These are phyloP conservation scores for Antitrichia curtipendula DNA, from an alignment of 225 moss, liverwort and hornwort genomes.

Conservation along the genomic window DNA sequence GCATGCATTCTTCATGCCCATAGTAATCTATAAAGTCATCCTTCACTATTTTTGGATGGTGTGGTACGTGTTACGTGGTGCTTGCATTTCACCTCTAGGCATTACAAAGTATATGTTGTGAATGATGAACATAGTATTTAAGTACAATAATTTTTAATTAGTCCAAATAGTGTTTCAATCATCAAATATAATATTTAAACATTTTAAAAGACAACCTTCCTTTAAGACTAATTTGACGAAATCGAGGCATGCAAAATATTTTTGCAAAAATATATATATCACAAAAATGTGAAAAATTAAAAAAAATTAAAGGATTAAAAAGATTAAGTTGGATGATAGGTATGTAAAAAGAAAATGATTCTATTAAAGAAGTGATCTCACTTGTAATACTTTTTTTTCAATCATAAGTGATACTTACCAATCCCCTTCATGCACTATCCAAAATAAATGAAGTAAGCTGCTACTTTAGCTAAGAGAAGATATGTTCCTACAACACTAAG, in stretches of 20 bases:
- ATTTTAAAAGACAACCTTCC: background rate
- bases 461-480: rapidly evolving
- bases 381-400: background rate
- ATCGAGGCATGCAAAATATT: no score
- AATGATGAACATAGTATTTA: background rate
- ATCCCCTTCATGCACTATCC: rapidly evolving
- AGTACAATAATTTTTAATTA: background rate
- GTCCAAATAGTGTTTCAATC: background rate
- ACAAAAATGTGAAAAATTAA: no score
- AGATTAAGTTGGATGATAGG: background rate
- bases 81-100: no score
- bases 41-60: no score
- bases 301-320: no score
- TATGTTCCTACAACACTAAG: rapidly evolving
- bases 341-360: background rate
- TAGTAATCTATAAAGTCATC: no score
- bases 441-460: background rate
- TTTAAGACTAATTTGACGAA: no score
- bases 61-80: rapidly evolving
- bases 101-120: background rate
- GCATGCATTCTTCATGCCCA: background rate
- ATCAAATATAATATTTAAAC: background rate
- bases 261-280: no score
- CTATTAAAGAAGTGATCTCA: background rate
- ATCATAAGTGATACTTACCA: background rate